Percentiles rank a stretch among this genome's conserved stretches.
Evolutionary conservation across 169 alveolate species (phyloP).

Genomic region (Plasmodium berghei): DNA sequence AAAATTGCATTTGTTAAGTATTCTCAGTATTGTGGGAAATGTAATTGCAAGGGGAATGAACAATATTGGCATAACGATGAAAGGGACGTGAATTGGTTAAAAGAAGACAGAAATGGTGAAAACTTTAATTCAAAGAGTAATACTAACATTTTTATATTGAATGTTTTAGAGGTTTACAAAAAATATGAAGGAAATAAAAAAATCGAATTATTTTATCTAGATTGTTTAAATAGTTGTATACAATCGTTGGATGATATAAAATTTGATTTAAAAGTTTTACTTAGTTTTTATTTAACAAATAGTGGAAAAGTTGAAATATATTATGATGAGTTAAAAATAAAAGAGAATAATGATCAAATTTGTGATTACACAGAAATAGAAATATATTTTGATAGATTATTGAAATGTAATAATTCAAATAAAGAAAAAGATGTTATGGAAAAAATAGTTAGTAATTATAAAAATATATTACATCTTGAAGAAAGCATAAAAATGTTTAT

Average conservation of each 20-base stretch:
- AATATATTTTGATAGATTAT: conserved; percentile 37
- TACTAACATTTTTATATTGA: conserved; percentile 8
- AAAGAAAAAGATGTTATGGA: conserved; percentile 45
- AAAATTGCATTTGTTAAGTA: conserved; percentile 34
- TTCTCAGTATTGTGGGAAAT: conserved; percentile 1
- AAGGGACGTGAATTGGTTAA: not conserved
- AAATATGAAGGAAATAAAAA: conserved; percentile 45
- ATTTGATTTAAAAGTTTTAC: conserved; percentile 15
- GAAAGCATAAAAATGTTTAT: conserved; percentile 20
- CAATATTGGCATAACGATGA: not conserved
- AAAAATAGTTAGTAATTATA: conserved; percentile 44
- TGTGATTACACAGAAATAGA: conserved; percentile 21
- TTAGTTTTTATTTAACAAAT: conserved; percentile 32
- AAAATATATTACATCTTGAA: conserved; percentile 9
- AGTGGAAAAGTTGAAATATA: conserved; percentile 36
- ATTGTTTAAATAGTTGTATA: conserved; percentile 47
- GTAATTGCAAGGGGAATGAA: not conserved
- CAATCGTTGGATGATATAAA: conserved; percentile 2
- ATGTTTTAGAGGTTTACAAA: conserved; percentile 1
- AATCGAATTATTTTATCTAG: conserved; percentile 31
- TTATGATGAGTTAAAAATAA: conserved; percentile 27
- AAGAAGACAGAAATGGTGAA: not conserved
- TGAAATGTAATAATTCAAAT: conserved; percentile 29
- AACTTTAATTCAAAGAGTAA: not conserved
- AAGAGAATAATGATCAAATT: conserved; percentile 13